Base-by-base conservation (phyloP, 2,329 filamentous ascomycete genomes). In the Phoma herbarum region DNA sequence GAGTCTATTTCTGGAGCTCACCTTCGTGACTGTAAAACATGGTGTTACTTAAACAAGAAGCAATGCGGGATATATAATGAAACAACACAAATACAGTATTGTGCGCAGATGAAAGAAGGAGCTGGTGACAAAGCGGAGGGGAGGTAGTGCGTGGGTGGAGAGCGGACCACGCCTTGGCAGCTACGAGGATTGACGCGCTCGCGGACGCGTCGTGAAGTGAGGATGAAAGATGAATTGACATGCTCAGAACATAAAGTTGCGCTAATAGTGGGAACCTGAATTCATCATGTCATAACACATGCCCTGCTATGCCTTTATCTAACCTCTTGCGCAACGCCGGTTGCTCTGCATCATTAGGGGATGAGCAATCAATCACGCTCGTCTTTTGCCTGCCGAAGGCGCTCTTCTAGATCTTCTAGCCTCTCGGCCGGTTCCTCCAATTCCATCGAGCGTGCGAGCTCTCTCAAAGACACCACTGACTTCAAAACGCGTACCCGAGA, bases 11-110 rank as follows among this genome's bases (percentile, higher is more conserved):
- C 28, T 33, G 41, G 43, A 43, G 57, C 88, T 74, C 82, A 95
- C 94, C 92, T 79, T 97, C 93, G 80, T 97, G 92, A 70, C 91
- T 96, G 81, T 97, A 98, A 76, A 97, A 97, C 93, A 97, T 97
- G 67, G 33, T 76, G 70, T 45, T 22, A 60, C 39, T 64, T 55
- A 58, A 50, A 65, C 57, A 60, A 51, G 47, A 31, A 52, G 2
- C 14, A 29, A 53, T 44, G 23, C 44, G 52, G 53, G 29, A 43
- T 20, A 26, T 18, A 52, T 31, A 37, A 55, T 37, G 22, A 51
- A 53, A 62, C 31, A 52, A 41, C 12, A 48, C 20, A 35, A 45
- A 53, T 12, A 46, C 22, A 46, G 57, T 42, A 46, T 47, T 26
- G 22, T 41, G 29, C 43, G 39, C 23, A 33, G 25, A 37, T 14